A percentile compares a stretch with the other conserved stretches of the same genome.
phyloP scores from a whole-genome alignment of 2,329 filamentous ascomycete genomes.

The Fusarium neocosmosporiellum region DNA sequence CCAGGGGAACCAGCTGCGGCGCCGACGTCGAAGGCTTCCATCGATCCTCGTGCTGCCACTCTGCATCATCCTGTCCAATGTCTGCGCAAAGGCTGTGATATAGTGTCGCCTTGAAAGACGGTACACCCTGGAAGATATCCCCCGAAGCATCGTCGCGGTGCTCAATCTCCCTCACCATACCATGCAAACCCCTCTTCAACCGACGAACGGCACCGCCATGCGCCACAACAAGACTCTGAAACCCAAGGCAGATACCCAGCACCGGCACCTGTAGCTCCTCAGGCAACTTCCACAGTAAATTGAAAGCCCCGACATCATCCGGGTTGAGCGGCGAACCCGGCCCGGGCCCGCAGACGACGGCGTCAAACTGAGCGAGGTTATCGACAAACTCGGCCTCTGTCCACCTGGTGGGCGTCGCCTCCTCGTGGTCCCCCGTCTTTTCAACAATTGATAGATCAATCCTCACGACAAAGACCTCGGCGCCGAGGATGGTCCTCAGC shows the following conservation, averaged over 20 bases:
- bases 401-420: conserved; percentile 45
- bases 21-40: conserved; percentile 53
- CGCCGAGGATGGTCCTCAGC: conserved; percentile 75
- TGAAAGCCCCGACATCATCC: conserved; percentile 86
- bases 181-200: conserved; percentile 81
- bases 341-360: conserved; percentile 89
- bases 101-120: conserved; percentile 75
- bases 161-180: conserved; percentile 77
- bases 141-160: conserved; percentile 56
- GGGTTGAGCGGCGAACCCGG: conserved; percentile 81
- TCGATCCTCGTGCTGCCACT: conserved; percentile 41
- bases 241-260: conserved; percentile 89
- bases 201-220: conserved; percentile 75
- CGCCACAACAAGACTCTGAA: conserved; percentile 80
- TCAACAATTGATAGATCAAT: conserved; percentile 63
- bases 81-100: conserved; percentile 76
- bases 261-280: conserved; percentile 75
- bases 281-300: conserved; percentile 76
- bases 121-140: conserved; percentile 75
- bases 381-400: conserved; percentile 55
- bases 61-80: conserved; percentile 54
- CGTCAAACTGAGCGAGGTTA: conserved; percentile 73
- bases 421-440: conserved; percentile 11
- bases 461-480: conserved; percentile 65
- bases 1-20: conserved; percentile 65